Percentiles rank a stretch among this genome's conserved stretches.
These are phyloP conservation scores for Pseudozyma sp. DNA, from an alignment of 1,284 basidiomycete genomes.

Conservation along the genomic window DNA sequence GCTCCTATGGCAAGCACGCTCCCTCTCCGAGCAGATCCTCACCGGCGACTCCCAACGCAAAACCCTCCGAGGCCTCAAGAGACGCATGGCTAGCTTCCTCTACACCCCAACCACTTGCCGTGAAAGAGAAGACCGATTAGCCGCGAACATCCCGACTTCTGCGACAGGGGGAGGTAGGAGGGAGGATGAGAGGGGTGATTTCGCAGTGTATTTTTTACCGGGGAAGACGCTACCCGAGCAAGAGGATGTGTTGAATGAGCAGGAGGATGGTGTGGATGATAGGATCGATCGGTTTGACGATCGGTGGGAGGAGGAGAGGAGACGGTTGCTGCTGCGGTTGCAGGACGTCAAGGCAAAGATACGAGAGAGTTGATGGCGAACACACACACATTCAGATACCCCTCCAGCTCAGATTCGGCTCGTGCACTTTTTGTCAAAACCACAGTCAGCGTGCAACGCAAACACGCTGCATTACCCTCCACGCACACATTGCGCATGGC, in stretches of 20 bases:
- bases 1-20: conserved; percentile 26
- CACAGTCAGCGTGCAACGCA: too few species aligned
- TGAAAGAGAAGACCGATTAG: conserved; percentile 1
- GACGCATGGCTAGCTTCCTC: conserved; percentile 38
- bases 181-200: neutral
- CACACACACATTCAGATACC: too few species aligned
- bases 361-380: neutral
- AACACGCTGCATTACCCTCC: too few species aligned
- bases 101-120: conserved; percentile 9
- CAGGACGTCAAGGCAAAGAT: conserved; percentile 15
- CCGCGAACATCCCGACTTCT: conserved; percentile 11
- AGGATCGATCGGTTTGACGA: conserved; percentile 33
- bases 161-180: neutral
- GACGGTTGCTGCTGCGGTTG: conserved; percentile 1
- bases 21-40: conserved; percentile 22
- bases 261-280: conserved; percentile 49
- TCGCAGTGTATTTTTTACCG: conserved; percentile 34
- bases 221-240: conserved; percentile 31
- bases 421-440: too few species aligned
- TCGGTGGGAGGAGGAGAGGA: neutral
- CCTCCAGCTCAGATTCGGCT: too few species aligned
- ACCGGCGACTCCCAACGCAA: conserved; percentile 19
- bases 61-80: conserved; percentile 22
- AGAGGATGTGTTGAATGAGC: conserved; percentile 36
- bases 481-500: too few species aligned